These are phyloP conservation scores for Rhizomucor pusillus DNA, from an alignment of 371 early-diverging fungal species.

Conservation along the genomic window DNA sequence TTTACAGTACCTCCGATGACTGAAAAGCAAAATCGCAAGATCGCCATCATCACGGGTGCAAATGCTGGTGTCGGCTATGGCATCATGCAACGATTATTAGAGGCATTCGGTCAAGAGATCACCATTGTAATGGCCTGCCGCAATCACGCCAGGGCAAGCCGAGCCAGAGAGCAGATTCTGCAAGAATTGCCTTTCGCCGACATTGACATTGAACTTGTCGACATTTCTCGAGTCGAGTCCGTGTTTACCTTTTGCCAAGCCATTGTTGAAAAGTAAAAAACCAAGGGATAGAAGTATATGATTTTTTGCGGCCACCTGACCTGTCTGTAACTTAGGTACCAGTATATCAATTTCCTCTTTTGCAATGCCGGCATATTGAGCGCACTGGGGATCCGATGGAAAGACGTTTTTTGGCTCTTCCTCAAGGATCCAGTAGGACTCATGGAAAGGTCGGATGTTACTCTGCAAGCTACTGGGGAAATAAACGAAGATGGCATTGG, in stretches of 20 bases:
- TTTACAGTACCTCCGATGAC: background rate
- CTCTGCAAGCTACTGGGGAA: slow-evolving; percentile 63
- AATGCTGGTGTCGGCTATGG: slow-evolving; percentile 78
- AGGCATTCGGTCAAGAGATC: slow-evolving; percentile 14
- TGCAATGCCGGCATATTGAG: slow-evolving; percentile 85
- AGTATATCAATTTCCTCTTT: slow-evolving; percentile 62
- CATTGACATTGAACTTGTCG: slow-evolving; percentile 50
- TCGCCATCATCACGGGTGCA: slow-evolving; percentile 64
- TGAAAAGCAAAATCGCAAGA: slow-evolving; percentile 15
- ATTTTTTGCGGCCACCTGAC: background rate
- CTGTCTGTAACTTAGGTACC: slow-evolving; percentile 26
- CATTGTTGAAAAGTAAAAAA: slow-evolving; percentile 23
- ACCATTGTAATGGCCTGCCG: slow-evolving; percentile 78
- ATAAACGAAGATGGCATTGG: slow-evolving; percentile 71
- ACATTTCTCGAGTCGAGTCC: slow-evolving; percentile 51
- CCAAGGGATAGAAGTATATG: background rate
- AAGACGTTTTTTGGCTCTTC: slow-evolving; percentile 38
- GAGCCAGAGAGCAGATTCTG: slow-evolving; percentile 55
- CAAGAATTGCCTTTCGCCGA: slow-evolving; percentile 34
- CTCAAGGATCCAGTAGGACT: slow-evolving; percentile 60
- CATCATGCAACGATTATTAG: slow-evolving; percentile 63
- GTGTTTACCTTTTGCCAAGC: slow-evolving; percentile 34
- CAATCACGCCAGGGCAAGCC: slow-evolving; percentile 53
- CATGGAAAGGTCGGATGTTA: slow-evolving; percentile 63
- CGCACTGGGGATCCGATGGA: slow-evolving; percentile 51